These are phyloP conservation scores for Cetradonia linearis DNA, from an alignment of 495 filamentous ascomycete genomes.

Conservation along the genomic window DNA sequence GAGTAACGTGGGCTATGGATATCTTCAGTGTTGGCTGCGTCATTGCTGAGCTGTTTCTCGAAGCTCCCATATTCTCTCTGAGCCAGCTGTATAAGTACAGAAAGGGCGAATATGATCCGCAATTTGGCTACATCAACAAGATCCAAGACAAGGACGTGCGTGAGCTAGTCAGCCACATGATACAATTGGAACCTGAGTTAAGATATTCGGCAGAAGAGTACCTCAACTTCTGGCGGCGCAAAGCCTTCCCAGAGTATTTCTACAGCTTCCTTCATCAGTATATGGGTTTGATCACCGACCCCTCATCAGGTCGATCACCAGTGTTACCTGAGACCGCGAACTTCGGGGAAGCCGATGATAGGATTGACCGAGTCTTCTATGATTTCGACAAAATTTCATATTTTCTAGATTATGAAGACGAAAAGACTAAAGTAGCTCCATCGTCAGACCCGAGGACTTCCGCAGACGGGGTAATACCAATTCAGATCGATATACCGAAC, in stretches of 20 bases:
- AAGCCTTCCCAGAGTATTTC: constrained; percentile 91
- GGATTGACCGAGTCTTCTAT: constrained; percentile 82
- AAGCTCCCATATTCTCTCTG: constrained; percentile 83
- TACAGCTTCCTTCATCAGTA: constrained; percentile 96
- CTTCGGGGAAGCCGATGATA: constrained; percentile 74
- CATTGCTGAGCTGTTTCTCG: constrained; percentile 94
- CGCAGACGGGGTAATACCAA: constrained; percentile 45
- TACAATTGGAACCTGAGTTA: constrained; percentile 80
- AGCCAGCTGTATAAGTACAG: constrained; percentile 92
- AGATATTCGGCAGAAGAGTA: constrained; percentile 93
- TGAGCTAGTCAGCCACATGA: constrained; percentile 88
- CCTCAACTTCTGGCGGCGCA: constrained; percentile 79
- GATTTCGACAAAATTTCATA: constrained; percentile 98
- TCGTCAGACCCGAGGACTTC: constrained; percentile 22
- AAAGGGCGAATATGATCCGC: constrained; percentile 83
- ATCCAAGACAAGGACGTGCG: constrained; percentile 82
- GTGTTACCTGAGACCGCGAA: constrained; percentile 54
- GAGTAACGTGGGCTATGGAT: constrained; percentile 92
- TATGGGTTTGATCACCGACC: constrained; percentile 92
- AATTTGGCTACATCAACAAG: constrained; percentile 64
- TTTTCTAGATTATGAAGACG: constrained; percentile 64
- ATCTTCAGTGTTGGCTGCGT: constrained; percentile 97
- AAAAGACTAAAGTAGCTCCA: constrained; percentile 25
- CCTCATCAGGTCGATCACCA: constrained; percentile 62
- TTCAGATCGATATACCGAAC: constrained; percentile 80